Evolutionary conservation across 2,329 filamentous ascomycete genomes (phyloP).

Genomic region (Westerdykella sp.): DNA sequence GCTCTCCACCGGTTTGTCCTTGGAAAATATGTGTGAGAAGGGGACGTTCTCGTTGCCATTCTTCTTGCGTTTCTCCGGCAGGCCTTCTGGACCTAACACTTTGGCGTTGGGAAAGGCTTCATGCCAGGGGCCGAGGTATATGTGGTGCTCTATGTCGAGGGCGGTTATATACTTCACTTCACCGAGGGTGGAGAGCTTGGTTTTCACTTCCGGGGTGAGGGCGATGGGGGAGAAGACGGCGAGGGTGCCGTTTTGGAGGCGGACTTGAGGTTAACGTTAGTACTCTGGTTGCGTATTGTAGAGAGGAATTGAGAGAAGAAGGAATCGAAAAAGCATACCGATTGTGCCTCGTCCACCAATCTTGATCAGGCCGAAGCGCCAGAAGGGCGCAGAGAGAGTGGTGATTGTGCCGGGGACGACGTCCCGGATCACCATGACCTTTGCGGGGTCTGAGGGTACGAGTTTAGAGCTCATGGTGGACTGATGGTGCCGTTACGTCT

Average conservation of each 20-base stretch:
- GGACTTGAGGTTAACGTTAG: conserved; percentile 49
- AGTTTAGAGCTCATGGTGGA: conserved; percentile 33
- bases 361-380: conserved; percentile 70
- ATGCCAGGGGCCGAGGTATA: conserved; percentile 84
- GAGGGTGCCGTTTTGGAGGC: conserved; percentile 68
- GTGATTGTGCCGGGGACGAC: conserved; percentile 67
- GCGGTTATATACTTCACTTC: conserved; percentile 79
- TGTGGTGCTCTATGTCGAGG: conserved; percentile 88
- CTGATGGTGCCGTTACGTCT: not conserved
- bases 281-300: not conserved
- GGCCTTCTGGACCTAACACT: conserved; percentile 74
- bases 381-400: conserved; percentile 77
- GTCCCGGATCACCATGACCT: conserved; percentile 85
- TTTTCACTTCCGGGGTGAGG: conserved; percentile 68
- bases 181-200: conserved; percentile 53
- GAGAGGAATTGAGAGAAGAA: not conserved
- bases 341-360: conserved; percentile 84
- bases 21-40: conserved; percentile 59
- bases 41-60: conserved; percentile 52
- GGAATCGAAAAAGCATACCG: conserved; percentile 46
- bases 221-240: conserved; percentile 90
- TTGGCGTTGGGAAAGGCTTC: conserved; percentile 69
- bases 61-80: conserved; percentile 72
- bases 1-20: conserved; percentile 34
- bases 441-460: conserved; percentile 59